Percentiles rank a stretch among this genome's conserved stretches.
Conservation (phyloP, 192 early-diverging fungal genomes). For the Chytriomyces sp. region DNA sequence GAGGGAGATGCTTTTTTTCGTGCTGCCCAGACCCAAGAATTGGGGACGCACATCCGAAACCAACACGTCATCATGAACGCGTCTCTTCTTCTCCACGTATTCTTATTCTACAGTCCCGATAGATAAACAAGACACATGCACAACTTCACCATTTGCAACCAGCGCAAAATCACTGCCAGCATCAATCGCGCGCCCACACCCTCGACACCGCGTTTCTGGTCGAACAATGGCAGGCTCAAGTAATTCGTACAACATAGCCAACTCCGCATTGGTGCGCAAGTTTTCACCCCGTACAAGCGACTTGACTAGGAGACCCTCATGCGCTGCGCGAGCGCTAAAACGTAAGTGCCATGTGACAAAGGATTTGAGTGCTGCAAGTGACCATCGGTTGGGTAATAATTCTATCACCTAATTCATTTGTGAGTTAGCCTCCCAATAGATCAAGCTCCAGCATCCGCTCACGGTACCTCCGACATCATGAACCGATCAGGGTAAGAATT, state of each 20-base stretch:
- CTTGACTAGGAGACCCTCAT: conserved; percentile 27
- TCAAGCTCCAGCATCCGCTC: background rate
- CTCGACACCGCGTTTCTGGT: background rate
- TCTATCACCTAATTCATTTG: conserved; percentile 27
- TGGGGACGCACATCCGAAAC: no score
- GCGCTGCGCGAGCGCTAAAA: background rate
- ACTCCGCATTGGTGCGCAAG: background rate
- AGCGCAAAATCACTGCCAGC: background rate
- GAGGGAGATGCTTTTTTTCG: background rate
- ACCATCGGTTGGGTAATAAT: conserved; percentile 42
- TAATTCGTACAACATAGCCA: background rate
- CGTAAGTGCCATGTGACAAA: conserved; percentile 30
- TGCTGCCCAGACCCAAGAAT: background rate
- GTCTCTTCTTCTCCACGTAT: no score
- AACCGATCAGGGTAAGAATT: conserved; percentile 31
- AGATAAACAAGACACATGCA: no score
- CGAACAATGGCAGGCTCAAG: background rate
- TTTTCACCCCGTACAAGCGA: conserved; percentile 34
- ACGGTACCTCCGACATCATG: conserved; percentile 33
- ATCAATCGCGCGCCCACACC: background rate
- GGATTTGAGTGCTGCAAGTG: conserved; percentile 23
- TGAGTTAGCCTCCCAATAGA: background rate
- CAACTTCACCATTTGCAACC: background rate
- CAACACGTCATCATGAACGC: no score
- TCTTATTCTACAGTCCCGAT: no score